phyloP scores from a whole-genome alignment of 495 filamentous ascomycete genomes.

The Oidiodendron maius region DNA sequence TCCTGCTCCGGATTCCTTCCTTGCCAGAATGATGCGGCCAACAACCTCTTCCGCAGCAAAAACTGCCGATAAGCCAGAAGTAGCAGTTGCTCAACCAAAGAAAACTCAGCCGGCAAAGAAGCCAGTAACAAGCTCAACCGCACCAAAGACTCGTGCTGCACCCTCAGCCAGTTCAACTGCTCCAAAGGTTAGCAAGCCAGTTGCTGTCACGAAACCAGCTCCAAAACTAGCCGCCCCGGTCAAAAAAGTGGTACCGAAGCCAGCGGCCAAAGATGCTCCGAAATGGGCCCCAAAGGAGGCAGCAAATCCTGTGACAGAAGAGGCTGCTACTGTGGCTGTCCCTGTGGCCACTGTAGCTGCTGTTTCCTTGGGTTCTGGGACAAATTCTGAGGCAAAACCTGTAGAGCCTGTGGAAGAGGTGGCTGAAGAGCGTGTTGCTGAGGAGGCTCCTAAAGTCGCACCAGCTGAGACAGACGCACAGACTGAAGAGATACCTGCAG shows the following conservation, averaged over 20 bases:
- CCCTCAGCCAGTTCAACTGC: constrained; percentile 13
- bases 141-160: constrained; percentile 5
- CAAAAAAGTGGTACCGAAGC: not conserved
- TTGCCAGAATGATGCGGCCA: constrained; percentile 90
- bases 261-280: constrained; percentile 2
- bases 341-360: constrained; percentile 16
- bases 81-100: constrained; percentile 15
- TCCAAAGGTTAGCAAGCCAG: constrained; percentile 1
- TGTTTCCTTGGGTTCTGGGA: not conserved
- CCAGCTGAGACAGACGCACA: not conserved
- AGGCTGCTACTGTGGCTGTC: constrained; percentile 16
- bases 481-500: too few species aligned
- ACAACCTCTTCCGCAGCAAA: constrained; percentile 76
- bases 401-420: too few species aligned
- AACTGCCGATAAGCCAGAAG: constrained; percentile 56
- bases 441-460: not conserved
- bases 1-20: constrained; percentile 60
- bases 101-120: constrained; percentile 15
- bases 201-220: constrained; percentile 14
- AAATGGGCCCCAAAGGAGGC: constrained; percentile 7
- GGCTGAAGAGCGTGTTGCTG: too few species aligned
- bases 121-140: constrained; percentile 17
- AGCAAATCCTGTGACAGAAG: not conserved
- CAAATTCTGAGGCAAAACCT: not conserved
- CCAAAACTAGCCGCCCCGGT: constrained; percentile 5